A percentile compares a stretch with the other conserved stretches of the same genome.
Evolutionary conservation across 1,139 yeast genomes (phyloP).

Genomic region (Candida labiduridarum): DNA sequence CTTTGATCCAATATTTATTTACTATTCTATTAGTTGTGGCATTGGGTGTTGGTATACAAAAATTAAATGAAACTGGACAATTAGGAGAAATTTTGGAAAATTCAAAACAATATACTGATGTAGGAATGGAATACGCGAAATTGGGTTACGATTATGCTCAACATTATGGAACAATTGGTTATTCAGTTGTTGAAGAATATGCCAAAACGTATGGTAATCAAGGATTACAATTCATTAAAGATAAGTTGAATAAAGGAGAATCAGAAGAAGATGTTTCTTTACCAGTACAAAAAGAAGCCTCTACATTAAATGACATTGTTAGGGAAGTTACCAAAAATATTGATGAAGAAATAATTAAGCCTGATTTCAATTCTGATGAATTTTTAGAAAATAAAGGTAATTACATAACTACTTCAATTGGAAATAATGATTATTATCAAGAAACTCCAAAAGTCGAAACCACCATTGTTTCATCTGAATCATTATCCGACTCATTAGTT

Average conservation of each 20-base stretch:
- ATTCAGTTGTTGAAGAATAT: slow-evolving; percentile 31
- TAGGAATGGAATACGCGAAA: slow-evolving; percentile 20
- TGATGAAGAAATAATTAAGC: slow-evolving; percentile 18
- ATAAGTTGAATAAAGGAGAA: slow-evolving; percentile 39
- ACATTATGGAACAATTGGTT: slow-evolving; percentile 24
- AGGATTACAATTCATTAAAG: slow-evolving; percentile 40
- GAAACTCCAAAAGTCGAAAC: slow-evolving; percentile 14
- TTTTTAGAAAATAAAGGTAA: slow-evolving; percentile 19
- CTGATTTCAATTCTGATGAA: slow-evolving; percentile 22
- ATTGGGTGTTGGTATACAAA: slow-evolving; percentile 49
- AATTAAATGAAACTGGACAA: slow-evolving; percentile 40
- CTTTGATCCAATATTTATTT: slow-evolving; percentile 40
- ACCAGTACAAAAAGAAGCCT: slow-evolving; percentile 8
- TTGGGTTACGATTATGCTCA: slow-evolving; percentile 18
- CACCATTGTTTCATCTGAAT: slow-evolving; percentile 8
- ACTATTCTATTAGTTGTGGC: slow-evolving; percentile 49
- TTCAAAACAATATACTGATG: slow-evolving; percentile 19
- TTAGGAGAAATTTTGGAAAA: slow-evolving; percentile 25
- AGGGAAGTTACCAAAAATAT: slow-evolving; percentile 24
- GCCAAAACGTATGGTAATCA: slow-evolving; percentile 18
- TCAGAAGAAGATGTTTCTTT: slow-evolving; percentile 12
- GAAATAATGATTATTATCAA: neutral
- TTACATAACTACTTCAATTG: slow-evolving; percentile 16
- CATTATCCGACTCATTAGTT: too few relatives aligned
- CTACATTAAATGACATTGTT: slow-evolving; percentile 20